Evolutionary conservation across 2,329 filamentous ascomycete species (phyloP).

Genomic region (Teratosphaeria viscida): DNA sequence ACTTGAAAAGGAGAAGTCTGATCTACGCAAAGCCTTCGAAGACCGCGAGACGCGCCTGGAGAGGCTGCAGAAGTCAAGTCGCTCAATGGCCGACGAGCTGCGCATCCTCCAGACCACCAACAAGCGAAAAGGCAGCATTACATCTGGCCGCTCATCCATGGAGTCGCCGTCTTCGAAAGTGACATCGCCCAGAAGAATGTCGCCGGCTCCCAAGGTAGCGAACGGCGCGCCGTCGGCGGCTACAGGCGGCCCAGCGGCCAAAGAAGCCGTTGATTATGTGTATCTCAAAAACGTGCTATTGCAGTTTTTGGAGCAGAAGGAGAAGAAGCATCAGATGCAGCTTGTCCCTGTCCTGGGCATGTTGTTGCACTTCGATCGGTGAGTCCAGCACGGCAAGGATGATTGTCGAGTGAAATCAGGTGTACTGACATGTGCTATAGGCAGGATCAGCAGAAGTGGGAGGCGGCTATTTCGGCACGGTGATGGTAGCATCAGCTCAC

Average conservation of each 20-base stretch:
- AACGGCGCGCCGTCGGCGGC: slow-evolving; percentile 17
- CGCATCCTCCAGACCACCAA: slow-evolving; percentile 34
- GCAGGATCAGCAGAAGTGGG: slow-evolving; percentile 79
- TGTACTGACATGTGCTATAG: slow-evolving; percentile 24
- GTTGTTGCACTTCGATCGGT: slow-evolving; percentile 68
- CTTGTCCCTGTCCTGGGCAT: slow-evolving; percentile 68
- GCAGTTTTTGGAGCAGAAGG: slow-evolving; percentile 72
- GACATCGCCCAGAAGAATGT: slow-evolving; percentile 38
- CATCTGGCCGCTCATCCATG: slow-evolving; percentile 49
- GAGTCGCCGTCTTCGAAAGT: slow-evolving; percentile 40
- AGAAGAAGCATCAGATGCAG: slow-evolving; percentile 64
- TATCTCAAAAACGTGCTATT: slow-evolving; percentile 75
- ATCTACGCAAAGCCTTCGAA: slow-evolving; percentile 65
- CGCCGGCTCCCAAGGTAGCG: slow-evolving; percentile 30
- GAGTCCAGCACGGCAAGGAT: slow-evolving; percentile 27
- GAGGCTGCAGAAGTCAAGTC: slow-evolving; percentile 61
- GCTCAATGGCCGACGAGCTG: slow-evolving; percentile 50
- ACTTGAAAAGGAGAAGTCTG: slow-evolving; percentile 70
- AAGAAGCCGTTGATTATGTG: slow-evolving; percentile 43
- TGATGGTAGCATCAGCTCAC: slow-evolving; percentile 2
- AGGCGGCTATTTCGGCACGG: slow-evolving; percentile 50
- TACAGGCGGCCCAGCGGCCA: slow-evolving; percentile 9
- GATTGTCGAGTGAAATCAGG: slow-evolving; percentile 8
- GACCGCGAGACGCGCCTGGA: slow-evolving; percentile 69
- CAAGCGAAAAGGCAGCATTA: slow-evolving; percentile 29